These are phyloP conservation scores for Pyrenochaeta sp. DNA, from an alignment of 2,329 filamentous ascomycete species.

Conservation along the genomic window DNA sequence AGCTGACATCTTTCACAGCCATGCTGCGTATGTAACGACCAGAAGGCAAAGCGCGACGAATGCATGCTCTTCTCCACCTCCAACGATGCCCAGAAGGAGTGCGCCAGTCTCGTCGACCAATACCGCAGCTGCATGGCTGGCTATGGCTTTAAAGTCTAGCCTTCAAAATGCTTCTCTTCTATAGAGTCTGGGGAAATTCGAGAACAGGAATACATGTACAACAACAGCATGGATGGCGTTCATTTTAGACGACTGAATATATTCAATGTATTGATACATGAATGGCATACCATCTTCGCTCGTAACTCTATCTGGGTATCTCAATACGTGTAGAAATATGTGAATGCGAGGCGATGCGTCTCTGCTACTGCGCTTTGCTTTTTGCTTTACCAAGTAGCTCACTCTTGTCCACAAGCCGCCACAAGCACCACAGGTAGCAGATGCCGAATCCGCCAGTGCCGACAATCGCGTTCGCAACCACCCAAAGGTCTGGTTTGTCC, in stretches of 20 bases:
- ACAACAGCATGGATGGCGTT: conserved; percentile 41
- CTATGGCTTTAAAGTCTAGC: conserved; percentile 78
- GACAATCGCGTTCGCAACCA: conserved; percentile 86
- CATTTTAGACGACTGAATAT: conserved; percentile 29
- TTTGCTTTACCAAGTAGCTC: conserved; percentile 50
- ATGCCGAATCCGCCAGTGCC: conserved; percentile 85
- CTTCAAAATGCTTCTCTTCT: too few species aligned
- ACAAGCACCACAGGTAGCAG: conserved; percentile 91
- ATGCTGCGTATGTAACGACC: conserved; percentile 96
- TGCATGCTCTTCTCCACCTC: conserved; percentile 97
- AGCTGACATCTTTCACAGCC: conserved; percentile 63
- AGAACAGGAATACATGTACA: conserved; percentile 39
- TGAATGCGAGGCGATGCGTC: conserved; percentile 4
- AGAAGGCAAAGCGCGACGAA: conserved; percentile 92
- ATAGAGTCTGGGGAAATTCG: too few species aligned
- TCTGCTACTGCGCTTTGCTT: conserved; percentile 49
- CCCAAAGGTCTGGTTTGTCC: conserved; percentile 91
- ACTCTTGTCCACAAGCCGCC: conserved; percentile 69
- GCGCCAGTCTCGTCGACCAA: conserved; percentile 79
- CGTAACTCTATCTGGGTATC: conserved; percentile 27
- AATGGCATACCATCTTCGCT: conserved; percentile 39
- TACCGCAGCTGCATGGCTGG: conserved; percentile 93
- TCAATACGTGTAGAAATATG: conserved; percentile 18
- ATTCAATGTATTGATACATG: conserved; percentile 29
- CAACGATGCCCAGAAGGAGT: conserved; percentile 82